Evolutionary conservation across 2,329 filamentous ascomycete genomes (phyloP).

Genomic region (Coniosporium uncinatum): DNA sequence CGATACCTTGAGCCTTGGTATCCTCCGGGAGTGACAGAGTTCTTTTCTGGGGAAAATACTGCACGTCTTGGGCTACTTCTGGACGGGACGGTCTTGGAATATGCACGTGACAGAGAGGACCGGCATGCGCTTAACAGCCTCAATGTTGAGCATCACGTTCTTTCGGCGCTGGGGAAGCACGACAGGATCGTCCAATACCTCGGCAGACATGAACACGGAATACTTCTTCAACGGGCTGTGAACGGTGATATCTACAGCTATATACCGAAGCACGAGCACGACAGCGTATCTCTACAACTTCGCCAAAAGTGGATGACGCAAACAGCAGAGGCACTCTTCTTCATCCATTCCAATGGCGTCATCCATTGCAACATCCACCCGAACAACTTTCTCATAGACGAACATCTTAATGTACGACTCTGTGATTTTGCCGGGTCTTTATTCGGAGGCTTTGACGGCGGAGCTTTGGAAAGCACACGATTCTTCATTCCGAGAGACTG

Average conservation of each 20-base stretch:
- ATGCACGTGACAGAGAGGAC: background rate
- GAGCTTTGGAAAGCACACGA: slow-evolving; percentile 13
- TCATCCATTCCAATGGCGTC: slow-evolving; percentile 39
- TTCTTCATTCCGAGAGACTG: slow-evolving; percentile 13
- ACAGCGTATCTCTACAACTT: slow-evolving; percentile 8
- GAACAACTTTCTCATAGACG: slow-evolving; percentile 30
- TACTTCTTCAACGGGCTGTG: background rate
- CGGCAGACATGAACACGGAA: background rate
- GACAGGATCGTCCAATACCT: background rate
- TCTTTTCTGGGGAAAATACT: background rate
- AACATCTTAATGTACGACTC: slow-evolving; percentile 25
- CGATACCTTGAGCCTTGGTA: background rate
- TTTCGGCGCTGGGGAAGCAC: background rate
- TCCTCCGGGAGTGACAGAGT: background rate
- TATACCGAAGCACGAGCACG: background rate
- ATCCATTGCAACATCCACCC: slow-evolving; percentile 34
- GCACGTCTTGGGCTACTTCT: background rate
- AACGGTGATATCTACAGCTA: background rate
- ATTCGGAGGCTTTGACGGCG: slow-evolving; percentile 16
- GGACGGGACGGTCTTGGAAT: background rate
- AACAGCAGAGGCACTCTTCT: slow-evolving; percentile 22
- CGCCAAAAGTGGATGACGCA: slow-evolving; percentile 23
- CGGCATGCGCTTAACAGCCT: background rate
- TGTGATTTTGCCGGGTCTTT: slow-evolving; percentile 29
- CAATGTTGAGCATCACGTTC: background rate